Conservation (phyloP, 495 filamentous ascomycete species). For the Aspergillus steynii region DNA sequence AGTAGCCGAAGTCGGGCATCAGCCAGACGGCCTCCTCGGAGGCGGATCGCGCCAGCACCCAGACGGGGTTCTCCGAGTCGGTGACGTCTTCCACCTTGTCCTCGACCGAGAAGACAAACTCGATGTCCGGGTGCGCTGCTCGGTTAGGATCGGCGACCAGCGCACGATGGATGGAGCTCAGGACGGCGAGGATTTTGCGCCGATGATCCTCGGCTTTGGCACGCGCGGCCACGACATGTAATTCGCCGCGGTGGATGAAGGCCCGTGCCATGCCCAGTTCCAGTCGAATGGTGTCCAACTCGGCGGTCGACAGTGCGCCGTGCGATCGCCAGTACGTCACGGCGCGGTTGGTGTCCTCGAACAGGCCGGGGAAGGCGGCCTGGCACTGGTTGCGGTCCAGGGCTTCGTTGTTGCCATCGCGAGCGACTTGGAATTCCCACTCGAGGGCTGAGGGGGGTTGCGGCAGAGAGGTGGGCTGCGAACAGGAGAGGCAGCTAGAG, state of each 20-base stretch:
- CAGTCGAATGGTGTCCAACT: conserved; percentile 31
- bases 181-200: conserved; percentile 43
- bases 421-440: conserved; percentile 38
- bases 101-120: conserved; percentile 58
- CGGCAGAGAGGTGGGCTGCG: conserved; percentile 19
- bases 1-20: conserved; percentile 80
- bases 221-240: conserved; percentile 39
- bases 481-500: conserved; percentile 38
- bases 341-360: conserved; percentile 44
- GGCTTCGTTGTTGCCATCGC: conserved; percentile 38
- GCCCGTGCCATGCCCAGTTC: conserved; percentile 38
- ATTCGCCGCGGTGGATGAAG: conserved; percentile 33
- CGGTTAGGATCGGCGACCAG: conserved; percentile 43
- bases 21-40: conserved; percentile 56
- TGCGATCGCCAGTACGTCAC: conserved; percentile 31
- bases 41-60: conserved; percentile 49
- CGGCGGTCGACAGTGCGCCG: conserved; percentile 29
- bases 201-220: conserved; percentile 43
- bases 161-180: conserved; percentile 49
- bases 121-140: conserved; percentile 57
- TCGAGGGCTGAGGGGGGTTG: conserved; percentile 11
- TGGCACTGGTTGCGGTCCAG: conserved; percentile 41
- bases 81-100: conserved; percentile 50
- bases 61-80: conserved; percentile 48
- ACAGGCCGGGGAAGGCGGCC: conserved; percentile 48